Conservation (phyloP, 2,329 filamentous ascomycete species). For the Hypoxylon sp. region DNA sequence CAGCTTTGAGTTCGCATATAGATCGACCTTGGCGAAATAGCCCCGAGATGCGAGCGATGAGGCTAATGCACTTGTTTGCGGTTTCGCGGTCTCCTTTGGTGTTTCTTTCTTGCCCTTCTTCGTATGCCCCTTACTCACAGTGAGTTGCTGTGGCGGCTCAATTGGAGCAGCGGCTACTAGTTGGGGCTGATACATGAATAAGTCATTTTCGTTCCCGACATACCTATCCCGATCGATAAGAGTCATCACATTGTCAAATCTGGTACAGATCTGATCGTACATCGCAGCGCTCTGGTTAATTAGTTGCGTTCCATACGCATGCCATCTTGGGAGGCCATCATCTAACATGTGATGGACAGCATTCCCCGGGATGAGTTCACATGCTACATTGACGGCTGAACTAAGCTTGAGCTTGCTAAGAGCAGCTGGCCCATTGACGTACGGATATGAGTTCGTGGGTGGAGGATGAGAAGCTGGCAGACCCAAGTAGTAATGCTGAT, state of each 20-base stretch:
- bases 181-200: conserved; percentile 57
- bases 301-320: conserved; percentile 57
- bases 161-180: conserved; percentile 27
- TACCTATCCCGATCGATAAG: conserved; percentile 74
- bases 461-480: conserved; percentile 41
- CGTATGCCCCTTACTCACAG: conserved; percentile 29
- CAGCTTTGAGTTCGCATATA: conserved; percentile 81
- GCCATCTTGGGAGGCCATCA: conserved; percentile 58
- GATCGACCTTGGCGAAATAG: conserved; percentile 80
- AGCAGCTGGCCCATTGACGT: conserved; percentile 38
- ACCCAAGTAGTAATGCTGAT: conserved; percentile 63
- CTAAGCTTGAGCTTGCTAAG: conserved; percentile 54
- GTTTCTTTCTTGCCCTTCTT: conserved; percentile 52
- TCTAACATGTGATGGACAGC: conserved; percentile 55
- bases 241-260: conserved; percentile 76
- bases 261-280: conserved; percentile 70
- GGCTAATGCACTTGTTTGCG: conserved; percentile 52
- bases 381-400: conserved; percentile 59
- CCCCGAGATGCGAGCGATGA: conserved; percentile 60
- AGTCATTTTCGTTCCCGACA: conserved; percentile 64
- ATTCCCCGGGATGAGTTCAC: conserved; percentile 54
- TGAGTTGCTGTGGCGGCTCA: conserved; percentile 30
- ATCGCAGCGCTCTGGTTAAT: conserved; percentile 60
- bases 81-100: conserved; percentile 52
- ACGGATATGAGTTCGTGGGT: conserved; percentile 34